Evolutionary conservation across 2,329 filamentous ascomycete genomes (phyloP), one percentile per base, ranked within the genome.

Genomic region (Ophiosphaerella narmari): DNA sequence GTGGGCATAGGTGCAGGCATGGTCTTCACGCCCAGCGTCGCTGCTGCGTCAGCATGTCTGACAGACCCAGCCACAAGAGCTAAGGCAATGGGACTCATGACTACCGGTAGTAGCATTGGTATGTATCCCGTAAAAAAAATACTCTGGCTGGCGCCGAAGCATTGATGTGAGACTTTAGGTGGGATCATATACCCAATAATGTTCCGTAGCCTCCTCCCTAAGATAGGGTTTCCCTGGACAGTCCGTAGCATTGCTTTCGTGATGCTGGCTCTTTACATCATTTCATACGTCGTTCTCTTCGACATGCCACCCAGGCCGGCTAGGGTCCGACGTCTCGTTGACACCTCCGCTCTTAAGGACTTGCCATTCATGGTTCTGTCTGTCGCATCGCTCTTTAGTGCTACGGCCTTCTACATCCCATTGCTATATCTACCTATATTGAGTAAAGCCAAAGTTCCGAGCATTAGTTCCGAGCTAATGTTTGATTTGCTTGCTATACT

Each of bases 11-110:
- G 61, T 0, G 47, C 52, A 21, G 61, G 61, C 5, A 44, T 58
- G 11, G 37, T 55, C 32, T 65, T 58, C 36, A 50, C 48, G 36
- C 61, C 61, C 2, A 52, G 52, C 5, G 48, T 63, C 23, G 44
- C 57, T 13, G 24, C 59, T 4, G 26, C 60, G 1, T 39, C 57
- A 2, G 82, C 81, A 0, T 86, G 85, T 45, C 87, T 38, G 26
- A 29, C 26, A 2, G 26, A 29, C 9, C 26, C 26, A 7, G 26
- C 26, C 26, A 29, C 26, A 7, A 7, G 26, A 7, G 26, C 26
- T 29, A 29, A 29, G 9, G 26, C 7, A 7, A 29, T 29, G 26
- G 26, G 26, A 7, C 26, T 29, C 26, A 29, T 29, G 26, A 11
- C 26, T 2, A 7, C 7, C 26, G 26, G 26, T 11, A 29, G 26